Percentiles rank a stretch among this genome's conserved stretches.
Evolutionary conservation across 2,329 filamentous ascomycete genomes (phyloP).

Genomic region (Calycina marina): DNA sequence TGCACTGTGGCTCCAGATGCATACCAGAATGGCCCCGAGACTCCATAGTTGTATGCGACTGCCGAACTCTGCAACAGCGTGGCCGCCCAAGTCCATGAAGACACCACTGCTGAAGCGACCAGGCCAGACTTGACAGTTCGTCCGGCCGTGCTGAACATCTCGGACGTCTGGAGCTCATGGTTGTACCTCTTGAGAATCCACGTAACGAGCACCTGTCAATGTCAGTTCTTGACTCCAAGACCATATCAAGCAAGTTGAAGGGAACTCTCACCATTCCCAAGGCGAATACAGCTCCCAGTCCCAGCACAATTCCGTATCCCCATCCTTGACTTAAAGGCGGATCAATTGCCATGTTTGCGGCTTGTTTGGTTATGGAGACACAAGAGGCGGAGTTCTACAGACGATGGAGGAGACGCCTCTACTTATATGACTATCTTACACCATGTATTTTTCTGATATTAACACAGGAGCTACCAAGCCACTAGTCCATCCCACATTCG

Average conservation of each 20-base stretch:
- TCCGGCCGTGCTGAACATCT: conserved; percentile 85
- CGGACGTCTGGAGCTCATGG: conserved; percentile 73
- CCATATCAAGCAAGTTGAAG: not conserved
- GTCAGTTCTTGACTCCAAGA: too few species aligned
- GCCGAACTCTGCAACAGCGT: conserved; percentile 65
- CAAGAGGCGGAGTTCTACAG: too few species aligned
- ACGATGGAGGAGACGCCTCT: too few species aligned
- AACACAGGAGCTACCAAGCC: too few species aligned
- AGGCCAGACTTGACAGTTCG: conserved; percentile 80
- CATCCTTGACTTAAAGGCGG: conserved; percentile 27
- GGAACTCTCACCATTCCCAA: conserved; percentile 40
- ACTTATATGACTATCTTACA: too few species aligned
- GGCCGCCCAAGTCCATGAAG: conserved; percentile 86
- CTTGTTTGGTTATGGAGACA: too few species aligned
- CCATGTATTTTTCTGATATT: too few species aligned
- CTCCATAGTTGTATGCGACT: conserved; percentile 69
- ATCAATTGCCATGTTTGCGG: conserved; percentile 18
- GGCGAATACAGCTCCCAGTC: conserved; percentile 44
- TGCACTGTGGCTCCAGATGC: conserved; percentile 65
- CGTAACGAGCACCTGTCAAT: conserved; percentile 21
- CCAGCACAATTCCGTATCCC: conserved; percentile 50
- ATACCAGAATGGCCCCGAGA: conserved; percentile 53
- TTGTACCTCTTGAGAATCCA: conserved; percentile 36
- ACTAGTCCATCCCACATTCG: too few species aligned
- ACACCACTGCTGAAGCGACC: conserved; percentile 80